Conservation (phyloP, 208 protist species). For the Acanthamoeba divionensis region DNA sequence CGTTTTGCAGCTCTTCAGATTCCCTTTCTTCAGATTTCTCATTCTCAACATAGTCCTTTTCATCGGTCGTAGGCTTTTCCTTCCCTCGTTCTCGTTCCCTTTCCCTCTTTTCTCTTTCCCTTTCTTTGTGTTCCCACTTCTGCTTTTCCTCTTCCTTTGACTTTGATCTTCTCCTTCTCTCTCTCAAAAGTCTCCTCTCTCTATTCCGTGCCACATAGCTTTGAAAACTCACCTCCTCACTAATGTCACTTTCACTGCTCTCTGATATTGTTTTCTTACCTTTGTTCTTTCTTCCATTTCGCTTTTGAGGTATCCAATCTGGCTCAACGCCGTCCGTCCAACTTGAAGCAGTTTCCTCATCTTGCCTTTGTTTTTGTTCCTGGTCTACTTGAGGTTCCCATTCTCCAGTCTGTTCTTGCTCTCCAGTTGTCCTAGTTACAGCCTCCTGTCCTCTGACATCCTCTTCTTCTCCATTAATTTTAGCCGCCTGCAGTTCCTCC, state of each 20-base stretch:
- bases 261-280: too few relatives aligned
- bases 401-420: background rate
- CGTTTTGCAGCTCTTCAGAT: conserved; percentile 6
- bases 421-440: background rate
- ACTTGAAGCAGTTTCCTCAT: background rate
- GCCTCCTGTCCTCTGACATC: background rate
- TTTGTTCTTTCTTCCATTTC: too few relatives aligned
- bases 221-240: too few relatives aligned
- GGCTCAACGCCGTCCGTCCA: too few relatives aligned
- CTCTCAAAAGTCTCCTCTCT: background rate
- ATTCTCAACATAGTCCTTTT: background rate
- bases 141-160: background rate
- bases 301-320: too few relatives aligned
- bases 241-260: too few relatives aligned
- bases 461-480: background rate
- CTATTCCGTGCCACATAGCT: too few relatives aligned
- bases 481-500: background rate
- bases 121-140: background rate
- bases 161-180: background rate
- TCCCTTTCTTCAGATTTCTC: background rate
- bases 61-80: background rate
- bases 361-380: background rate
- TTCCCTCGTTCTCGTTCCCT: background rate
- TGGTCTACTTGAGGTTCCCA: background rate
- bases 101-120: background rate